Percentiles rank a stretch among this genome's conserved stretches.
Evolutionary conservation across 352 stramenopile species (phyloP).

Genomic region (Globisporangium parvum): DNA sequence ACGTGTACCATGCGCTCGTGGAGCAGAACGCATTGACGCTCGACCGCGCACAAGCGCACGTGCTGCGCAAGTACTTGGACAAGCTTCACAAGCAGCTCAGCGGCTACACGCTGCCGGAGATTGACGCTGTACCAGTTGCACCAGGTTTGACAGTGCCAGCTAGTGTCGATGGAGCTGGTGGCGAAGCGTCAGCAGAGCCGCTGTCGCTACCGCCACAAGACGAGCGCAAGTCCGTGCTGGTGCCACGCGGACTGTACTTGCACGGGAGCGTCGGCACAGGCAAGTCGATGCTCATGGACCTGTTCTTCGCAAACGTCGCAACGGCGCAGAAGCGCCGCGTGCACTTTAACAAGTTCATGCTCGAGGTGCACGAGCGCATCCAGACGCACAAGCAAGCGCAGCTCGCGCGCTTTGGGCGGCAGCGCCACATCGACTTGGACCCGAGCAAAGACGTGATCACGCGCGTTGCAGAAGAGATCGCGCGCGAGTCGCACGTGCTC

Average conservation of each 20-base stretch:
- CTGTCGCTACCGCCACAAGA: background rate
- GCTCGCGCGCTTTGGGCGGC: slow-evolving; percentile 65
- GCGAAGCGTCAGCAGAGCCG: slow-evolving; percentile 1
- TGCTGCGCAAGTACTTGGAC: slow-evolving; percentile 43
- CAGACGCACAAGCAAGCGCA: slow-evolving; percentile 88
- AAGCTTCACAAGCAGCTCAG: slow-evolving; percentile 50
- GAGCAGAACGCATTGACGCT: slow-evolving; percentile 17
- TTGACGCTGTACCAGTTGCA: background rate
- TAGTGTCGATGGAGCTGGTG: background rate
- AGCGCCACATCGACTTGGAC: slow-evolving; percentile 83
- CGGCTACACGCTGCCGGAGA: slow-evolving; percentile 42
- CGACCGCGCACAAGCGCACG: slow-evolving; percentile 24
- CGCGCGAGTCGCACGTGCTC: slow-evolving; percentile 86
- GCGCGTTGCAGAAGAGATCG: slow-evolving; percentile 82
- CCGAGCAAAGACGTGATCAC: slow-evolving; percentile 63
- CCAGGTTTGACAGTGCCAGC: background rate
- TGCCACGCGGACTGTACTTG: slow-evolving; percentile 91
- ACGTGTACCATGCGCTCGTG: slow-evolving; percentile 24
- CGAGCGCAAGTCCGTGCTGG: slow-evolving; percentile 20
- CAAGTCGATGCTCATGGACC: slow-evolving; percentile 97
- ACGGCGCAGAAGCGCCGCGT: slow-evolving; percentile 83
- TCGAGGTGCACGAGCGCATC: slow-evolving; percentile 92
- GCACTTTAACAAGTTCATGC: slow-evolving; percentile 98
- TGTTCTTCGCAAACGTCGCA: slow-evolving; percentile 81
- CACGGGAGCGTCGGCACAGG: slow-evolving; percentile 93